phyloP scores from a whole-genome alignment of 2,329 filamentous ascomycete genomes.

The Paradendryphiella salina region DNA sequence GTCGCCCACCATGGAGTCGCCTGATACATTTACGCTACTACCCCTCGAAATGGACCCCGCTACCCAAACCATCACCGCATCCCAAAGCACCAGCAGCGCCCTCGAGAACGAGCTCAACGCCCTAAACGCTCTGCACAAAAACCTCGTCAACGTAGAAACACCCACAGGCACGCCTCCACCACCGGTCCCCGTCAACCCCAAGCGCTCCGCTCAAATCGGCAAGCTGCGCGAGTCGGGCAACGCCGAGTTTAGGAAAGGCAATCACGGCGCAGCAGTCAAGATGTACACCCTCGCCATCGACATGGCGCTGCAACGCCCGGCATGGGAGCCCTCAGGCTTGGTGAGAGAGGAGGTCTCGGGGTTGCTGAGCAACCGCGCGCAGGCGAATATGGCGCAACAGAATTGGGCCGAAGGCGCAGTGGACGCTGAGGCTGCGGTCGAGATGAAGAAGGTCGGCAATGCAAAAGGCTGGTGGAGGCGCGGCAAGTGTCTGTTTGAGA shows the following conservation, averaged over 20 bases:
- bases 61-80: constrained; percentile 70
- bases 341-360: constrained; percentile 81
- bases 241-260: constrained; percentile 75
- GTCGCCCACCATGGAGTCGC: constrained; percentile 37
- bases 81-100: constrained; percentile 45
- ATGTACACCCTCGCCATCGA: constrained; percentile 85
- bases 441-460: constrained; percentile 83
- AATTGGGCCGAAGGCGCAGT: constrained; percentile 84
- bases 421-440: constrained; percentile 85
- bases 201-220: constrained; percentile 81
- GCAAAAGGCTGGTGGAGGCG: constrained; percentile 93
- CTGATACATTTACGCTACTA: constrained; percentile 77
- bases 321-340: constrained; percentile 84
- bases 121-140: constrained; percentile 78
- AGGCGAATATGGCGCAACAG: constrained; percentile 82
- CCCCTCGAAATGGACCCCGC: constrained; percentile 80
- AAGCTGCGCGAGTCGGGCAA: constrained; percentile 93
- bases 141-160: constrained; percentile 66
- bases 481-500: constrained; percentile 84
- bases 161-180: constrained; percentile 74
- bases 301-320: constrained; percentile 80
- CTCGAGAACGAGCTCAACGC: constrained; percentile 60
- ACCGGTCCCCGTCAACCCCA: constrained; percentile 88
- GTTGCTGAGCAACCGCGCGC: constrained; percentile 83
- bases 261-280: constrained; percentile 73